These are phyloP conservation scores for Hanseniaspora taiwanica DNA, from an alignment of 805 yeast genomes.

Conservation along the genomic window DNA sequence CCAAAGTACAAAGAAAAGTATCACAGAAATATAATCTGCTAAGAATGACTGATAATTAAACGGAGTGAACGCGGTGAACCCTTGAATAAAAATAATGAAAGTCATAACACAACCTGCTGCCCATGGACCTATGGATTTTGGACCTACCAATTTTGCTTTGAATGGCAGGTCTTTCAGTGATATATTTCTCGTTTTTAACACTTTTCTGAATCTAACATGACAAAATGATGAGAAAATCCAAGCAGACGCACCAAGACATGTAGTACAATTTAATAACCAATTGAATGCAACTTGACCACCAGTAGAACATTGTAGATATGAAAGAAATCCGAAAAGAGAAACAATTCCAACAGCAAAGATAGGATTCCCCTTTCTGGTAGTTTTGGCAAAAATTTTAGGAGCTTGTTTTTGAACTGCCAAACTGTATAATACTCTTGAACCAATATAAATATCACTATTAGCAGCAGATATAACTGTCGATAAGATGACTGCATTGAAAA, in stretches of 20 bases:
- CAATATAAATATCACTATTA: slow-evolving; percentile 65
- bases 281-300: slow-evolving; percentile 43
- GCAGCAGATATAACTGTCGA: slow-evolving; percentile 70
- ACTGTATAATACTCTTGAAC: slow-evolving; percentile 55
- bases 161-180: slow-evolving; percentile 53
- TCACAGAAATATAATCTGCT: slow-evolving; percentile 49
- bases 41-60: slow-evolving; percentile 44
- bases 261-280: slow-evolving; percentile 56
- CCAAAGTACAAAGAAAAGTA: slow-evolving; percentile 40
- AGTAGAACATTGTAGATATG: slow-evolving; percentile 27
- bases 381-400: slow-evolving; percentile 28
- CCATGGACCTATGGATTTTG: slow-evolving; percentile 28
- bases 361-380: slow-evolving; percentile 46
- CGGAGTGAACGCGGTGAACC: slow-evolving; percentile 48
- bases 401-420: slow-evolving; percentile 16
- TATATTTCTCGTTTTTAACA: slow-evolving; percentile 46
- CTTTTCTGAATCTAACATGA: slow-evolving; percentile 50
- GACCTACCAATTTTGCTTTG: slow-evolving; percentile 42
- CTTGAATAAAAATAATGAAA: slow-evolving; percentile 52
- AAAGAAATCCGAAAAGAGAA: slow-evolving; percentile 44
- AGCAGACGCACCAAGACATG: slow-evolving; percentile 53
- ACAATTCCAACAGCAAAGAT: slow-evolving; percentile 41
- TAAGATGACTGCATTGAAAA: slow-evolving; percentile 65
- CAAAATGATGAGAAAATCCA: slow-evolving; percentile 51
- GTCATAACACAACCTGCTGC: slow-evolving; percentile 48